Conservation (phyloP, 2,329 filamentous ascomycete genomes). For the Trichophyton benhamiae region DNA sequence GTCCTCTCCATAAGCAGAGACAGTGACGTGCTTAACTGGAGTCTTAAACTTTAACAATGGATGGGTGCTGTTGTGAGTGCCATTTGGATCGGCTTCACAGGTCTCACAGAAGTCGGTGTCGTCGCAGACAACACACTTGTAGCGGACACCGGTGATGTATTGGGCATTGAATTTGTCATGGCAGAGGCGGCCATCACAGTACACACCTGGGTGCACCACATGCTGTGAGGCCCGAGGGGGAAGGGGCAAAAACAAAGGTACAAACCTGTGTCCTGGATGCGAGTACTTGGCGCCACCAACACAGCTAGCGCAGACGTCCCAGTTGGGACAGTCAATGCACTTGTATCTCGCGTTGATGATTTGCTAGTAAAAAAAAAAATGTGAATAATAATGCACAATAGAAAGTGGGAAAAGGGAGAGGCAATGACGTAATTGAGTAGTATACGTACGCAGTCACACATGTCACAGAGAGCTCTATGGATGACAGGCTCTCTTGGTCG, state of each 20-base stretch:
- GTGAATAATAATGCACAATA: background rate
- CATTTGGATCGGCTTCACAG: constrained; percentile 78
- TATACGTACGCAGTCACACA: constrained; percentile 58
- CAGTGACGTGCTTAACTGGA: constrained; percentile 72
- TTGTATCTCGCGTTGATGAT: constrained; percentile 89
- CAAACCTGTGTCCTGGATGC: constrained; percentile 80
- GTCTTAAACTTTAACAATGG: constrained; percentile 96
- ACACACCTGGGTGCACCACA: constrained; percentile 66
- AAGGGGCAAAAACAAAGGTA: constrained; percentile 65
- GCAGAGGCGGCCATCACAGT: constrained; percentile 90
- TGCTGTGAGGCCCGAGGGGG: constrained; percentile 36
- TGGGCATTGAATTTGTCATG: constrained; percentile 30
- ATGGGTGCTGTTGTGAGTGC: constrained; percentile 87
- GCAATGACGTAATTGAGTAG: too few species aligned
- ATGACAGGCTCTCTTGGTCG: constrained; percentile 64
- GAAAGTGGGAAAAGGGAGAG: background rate
- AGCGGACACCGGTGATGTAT: constrained; percentile 72
- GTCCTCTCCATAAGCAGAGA: constrained; percentile 73
- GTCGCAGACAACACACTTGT: constrained; percentile 94
- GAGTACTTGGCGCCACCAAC: constrained; percentile 51
- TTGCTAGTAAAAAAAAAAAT: constrained; percentile 28
- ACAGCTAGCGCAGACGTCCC: constrained; percentile 83
- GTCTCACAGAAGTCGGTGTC: constrained; percentile 90
- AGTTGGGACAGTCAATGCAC: constrained; percentile 92
- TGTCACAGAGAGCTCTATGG: constrained; percentile 88